phyloP scores from a whole-genome alignment of 2,329 filamentous ascomycete species.

The Diaporthe nobilis region DNA sequence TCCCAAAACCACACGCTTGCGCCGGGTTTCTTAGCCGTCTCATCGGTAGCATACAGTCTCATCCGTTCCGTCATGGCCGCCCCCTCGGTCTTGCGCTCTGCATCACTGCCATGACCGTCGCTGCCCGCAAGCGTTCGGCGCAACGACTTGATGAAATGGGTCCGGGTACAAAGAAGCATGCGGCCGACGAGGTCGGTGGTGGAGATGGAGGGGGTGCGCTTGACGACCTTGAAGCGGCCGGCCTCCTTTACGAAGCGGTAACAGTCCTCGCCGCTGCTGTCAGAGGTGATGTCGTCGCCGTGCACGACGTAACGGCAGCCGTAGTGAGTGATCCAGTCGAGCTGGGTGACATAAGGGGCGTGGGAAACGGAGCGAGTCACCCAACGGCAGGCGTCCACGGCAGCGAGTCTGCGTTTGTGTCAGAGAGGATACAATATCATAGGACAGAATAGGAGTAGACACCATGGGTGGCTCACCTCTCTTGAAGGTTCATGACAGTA shows the following conservation, averaged over 20 bases:
- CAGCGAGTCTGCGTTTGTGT: slow-evolving; percentile 76
- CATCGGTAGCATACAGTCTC: slow-evolving; percentile 88
- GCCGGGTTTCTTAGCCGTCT: slow-evolving; percentile 82
- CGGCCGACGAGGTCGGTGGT: slow-evolving; percentile 98
- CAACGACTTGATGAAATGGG: slow-evolving; percentile 90
- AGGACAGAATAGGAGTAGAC: slow-evolving; percentile 36
- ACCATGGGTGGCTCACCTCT: slow-evolving; percentile 72
- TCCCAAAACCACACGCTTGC: slow-evolving; percentile 90
- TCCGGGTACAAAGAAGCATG: slow-evolving; percentile 96
- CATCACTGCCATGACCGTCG: slow-evolving; percentile 79
- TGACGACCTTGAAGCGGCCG: slow-evolving; percentile 94
- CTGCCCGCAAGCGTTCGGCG: slow-evolving; percentile 76
- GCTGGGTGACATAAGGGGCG: slow-evolving; percentile 94
- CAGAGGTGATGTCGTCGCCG: slow-evolving; percentile 96
- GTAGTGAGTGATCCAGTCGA: slow-evolving; percentile 95
- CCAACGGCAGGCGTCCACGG: slow-evolving; percentile 96
- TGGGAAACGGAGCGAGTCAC: slow-evolving; percentile 85
- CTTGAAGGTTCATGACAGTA: slow-evolving; percentile 93
- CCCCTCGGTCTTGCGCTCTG: slow-evolving; percentile 74
- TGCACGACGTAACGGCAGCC: slow-evolving; percentile 97
- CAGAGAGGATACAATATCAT: slow-evolving; percentile 22
- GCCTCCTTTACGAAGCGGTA: slow-evolving; percentile 98
- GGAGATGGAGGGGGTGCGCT: slow-evolving; percentile 94
- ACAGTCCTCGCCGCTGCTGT: slow-evolving; percentile 93
- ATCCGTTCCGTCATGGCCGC: slow-evolving; percentile 83